phyloP scores from a whole-genome alignment of 768 basidiomycete species.

The Collybia sp. region DNA sequence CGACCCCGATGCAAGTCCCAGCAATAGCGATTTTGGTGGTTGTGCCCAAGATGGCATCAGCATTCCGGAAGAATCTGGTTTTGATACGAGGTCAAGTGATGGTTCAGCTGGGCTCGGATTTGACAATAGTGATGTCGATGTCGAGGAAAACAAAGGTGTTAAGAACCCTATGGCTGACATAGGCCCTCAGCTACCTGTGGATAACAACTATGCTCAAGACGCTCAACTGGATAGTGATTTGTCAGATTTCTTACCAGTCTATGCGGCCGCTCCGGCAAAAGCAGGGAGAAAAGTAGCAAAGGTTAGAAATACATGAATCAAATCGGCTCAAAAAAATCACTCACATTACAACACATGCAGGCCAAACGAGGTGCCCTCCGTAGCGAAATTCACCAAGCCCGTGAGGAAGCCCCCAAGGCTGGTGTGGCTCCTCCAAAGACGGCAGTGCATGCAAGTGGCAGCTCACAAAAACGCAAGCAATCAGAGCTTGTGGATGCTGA shows the following conservation, averaged over 20 bases:
- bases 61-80: no score
- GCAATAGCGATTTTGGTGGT: no score
- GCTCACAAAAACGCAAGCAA: not conserved
- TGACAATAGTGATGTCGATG: no score
- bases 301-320: not conserved
- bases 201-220: no score
- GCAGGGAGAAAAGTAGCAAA: not conserved
- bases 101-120: no score
- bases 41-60: no score
- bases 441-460: not conserved
- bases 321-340: not conserved
- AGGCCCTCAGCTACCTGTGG: no score
- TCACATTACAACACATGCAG: not conserved
- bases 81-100: no score
- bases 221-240: no score
- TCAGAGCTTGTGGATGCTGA: not conserved
- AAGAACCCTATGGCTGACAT: no score
- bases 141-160: no score
- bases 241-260: not conserved
- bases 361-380: not conserved
- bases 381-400: not conserved
- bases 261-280: not conserved
- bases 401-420: not conserved
- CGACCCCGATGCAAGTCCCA: no score
- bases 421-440: not conserved